Base-by-base conservation (phyloP, 768 basidiomycete genomes). In the Suillus decipiens region DNA sequence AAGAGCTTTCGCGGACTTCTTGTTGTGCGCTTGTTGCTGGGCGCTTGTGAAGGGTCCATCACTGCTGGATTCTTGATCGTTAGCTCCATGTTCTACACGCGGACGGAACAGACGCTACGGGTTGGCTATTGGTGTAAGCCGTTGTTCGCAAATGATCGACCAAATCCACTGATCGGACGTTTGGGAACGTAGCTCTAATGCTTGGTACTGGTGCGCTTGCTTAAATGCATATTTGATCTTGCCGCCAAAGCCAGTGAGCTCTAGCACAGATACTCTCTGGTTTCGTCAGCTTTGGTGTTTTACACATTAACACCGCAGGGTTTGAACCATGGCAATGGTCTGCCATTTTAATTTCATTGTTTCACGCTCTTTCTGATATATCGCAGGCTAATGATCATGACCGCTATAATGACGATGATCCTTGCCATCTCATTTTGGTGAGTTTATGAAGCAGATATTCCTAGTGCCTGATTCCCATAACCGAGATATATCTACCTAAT, bases 301-400 rank as follows among this genome's bases (percentile, higher is more conserved):
- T 47, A 22, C 45, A 47, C 22, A 47, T 47, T 14, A 12, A 47
- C 12, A 47, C 45, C 22, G 14, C 45, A 3, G 12, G 45, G 45
- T 47, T 47, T 14, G 45, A 47, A 47, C 45, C 45, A 24, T 47
- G 45, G 45, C 45, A 47, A 47, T 47, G 45, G 45, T 47, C 45
- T 7, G 22, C 0, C 45, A 24, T 47, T 9, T 24, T 14, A n/a
- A 58, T 60, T 61, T n/a, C 60, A 61, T 4, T 63, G 45, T 24
- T 64, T 33, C 22, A 64, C 41, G 19, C 14, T 42, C 8, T 51
- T 31, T 12, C 37, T 78, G 59, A 48, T 10, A 36, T 33, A 14
- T 45, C 24, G 15, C 34, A 75, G 86, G 86, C 76, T 88, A 10
- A 87, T 88, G 86, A 78, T 87, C 58, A 86, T 88, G 56, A 88